Percentiles rank a stretch among this genome's conserved stretches.
phyloP scores from a whole-genome alignment of 257 asterid genomes.

The Nicotiana undulata region DNA sequence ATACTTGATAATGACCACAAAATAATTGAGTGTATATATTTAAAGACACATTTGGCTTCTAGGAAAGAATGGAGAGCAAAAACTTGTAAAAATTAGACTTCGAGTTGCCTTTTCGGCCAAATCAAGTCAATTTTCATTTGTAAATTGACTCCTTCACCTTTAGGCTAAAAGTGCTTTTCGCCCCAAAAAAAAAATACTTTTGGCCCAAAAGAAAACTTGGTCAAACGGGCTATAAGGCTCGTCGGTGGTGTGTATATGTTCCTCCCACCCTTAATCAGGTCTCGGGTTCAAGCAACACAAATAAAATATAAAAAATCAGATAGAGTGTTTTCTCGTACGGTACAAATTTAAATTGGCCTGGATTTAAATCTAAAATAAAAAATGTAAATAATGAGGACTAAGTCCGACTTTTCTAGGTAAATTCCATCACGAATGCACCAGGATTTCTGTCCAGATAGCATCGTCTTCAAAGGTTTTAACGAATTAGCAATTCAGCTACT shows the following conservation, averaged over 20 bases:
- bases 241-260: too few relatives aligned
- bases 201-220: too few relatives aligned
- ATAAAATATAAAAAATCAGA: too few relatives aligned
- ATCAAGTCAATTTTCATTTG: not conserved
- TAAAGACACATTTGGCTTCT: not conserved
- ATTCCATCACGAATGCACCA: not conserved
- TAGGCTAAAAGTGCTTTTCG: too few relatives aligned
- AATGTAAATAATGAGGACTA: too few relatives aligned
- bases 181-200: too few relatives aligned
- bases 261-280: fast-evolving
- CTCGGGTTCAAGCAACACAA: too few relatives aligned
- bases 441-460: not conserved
- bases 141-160: not conserved
- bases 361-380: too few relatives aligned
- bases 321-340: not conserved
- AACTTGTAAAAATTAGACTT: not conserved
- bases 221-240: too few relatives aligned
- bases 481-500: not conserved
- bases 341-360: too few relatives aligned
- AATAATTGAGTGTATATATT: not conserved
- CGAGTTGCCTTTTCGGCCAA: not conserved
- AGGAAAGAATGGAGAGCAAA: not conserved
- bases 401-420: not conserved
- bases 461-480: not conserved
- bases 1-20: not conserved